phyloP scores from a whole-genome alignment of 2,329 filamentous ascomycete species.

The Trichoderma aggressivum region DNA sequence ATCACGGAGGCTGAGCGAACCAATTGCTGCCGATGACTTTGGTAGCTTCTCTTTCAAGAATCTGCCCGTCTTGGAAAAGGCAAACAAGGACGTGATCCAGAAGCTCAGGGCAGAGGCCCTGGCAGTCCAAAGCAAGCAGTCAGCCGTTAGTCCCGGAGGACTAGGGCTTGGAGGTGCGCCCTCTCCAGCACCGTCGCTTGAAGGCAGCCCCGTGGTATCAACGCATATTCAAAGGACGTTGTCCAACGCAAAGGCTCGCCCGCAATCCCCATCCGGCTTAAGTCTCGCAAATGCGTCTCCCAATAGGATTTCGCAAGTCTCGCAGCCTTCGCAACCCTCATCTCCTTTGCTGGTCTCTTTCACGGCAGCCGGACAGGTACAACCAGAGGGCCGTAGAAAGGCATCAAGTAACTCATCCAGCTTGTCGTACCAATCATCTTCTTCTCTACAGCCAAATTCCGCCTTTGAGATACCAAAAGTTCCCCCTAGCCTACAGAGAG shows the following conservation, averaged over 20 bases:
- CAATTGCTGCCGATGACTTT: slow-evolving; percentile 85
- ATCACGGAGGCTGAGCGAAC: slow-evolving; percentile 84
- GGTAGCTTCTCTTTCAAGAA: slow-evolving; percentile 98
- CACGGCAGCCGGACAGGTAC: slow-evolving; percentile 70
- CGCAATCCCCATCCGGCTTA: slow-evolving; percentile 79
- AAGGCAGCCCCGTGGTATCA: slow-evolving; percentile 79
- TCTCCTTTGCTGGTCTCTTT: slow-evolving; percentile 91
- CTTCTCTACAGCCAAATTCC: slow-evolving; percentile 65
- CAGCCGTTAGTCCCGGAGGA: slow-evolving; percentile 42
- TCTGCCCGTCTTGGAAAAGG: slow-evolving; percentile 90
- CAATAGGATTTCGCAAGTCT: slow-evolving; percentile 70
- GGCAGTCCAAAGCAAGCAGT: slow-evolving; percentile 58
- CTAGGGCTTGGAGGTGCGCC: slow-evolving; percentile 33
- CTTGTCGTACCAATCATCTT: slow-evolving; percentile 69
- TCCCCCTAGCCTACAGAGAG: slow-evolving; percentile 57
- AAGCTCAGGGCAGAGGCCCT: slow-evolving; percentile 90
- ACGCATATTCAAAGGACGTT: slow-evolving; percentile 78
- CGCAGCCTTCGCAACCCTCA: slow-evolving; percentile 55
- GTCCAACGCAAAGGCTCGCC: slow-evolving; percentile 78
- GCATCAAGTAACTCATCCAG: slow-evolving; percentile 86
- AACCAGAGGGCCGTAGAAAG: slow-evolving; percentile 76
- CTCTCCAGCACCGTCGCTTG: slow-evolving; percentile 67
- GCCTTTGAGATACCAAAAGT: slow-evolving; percentile 68
- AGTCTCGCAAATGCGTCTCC: slow-evolving; percentile 83
- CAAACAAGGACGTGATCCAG: slow-evolving; percentile 98